Evolutionary conservation across 306 rosid species (phyloP), one percentile per base, ranked within the genome.

Genomic region (Geum urbanum): DNA sequence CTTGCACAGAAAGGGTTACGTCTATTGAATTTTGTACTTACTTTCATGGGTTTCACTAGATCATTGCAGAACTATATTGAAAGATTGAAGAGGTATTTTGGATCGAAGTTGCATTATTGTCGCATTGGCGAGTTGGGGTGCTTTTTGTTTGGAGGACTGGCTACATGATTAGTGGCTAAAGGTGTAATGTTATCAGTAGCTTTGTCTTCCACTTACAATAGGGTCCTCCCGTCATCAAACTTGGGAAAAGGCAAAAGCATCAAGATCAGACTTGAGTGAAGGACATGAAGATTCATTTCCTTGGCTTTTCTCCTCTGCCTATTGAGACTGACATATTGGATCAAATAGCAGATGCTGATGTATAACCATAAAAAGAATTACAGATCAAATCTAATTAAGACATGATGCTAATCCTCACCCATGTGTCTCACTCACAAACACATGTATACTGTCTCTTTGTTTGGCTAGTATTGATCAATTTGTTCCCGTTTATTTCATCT

Each of bases 381-480:
- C 20, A 20, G 22, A 27, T 44, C 19, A 48, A 35, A 48, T 24
- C 47, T 49, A 45, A 16, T 27, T 10, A 9, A 35, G 18, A 20
- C 14, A 58, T 4, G 11, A 63, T 1, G 8, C 58, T 48, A 8
- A 32, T 49, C 32, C 43, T 32, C 35, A 11, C 50, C 57, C 62
- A 54, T 59, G 27, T 16, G 27, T 39, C 37, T 35, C 68, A 35
- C 10, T 4, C 60, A 35, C 19, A 4, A 41, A 20, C 13, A 27
- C 58, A 46, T 53, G 50, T 46, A 66, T 7, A 40, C 18, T 7
- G 61, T 55, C 66, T 52, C n/a, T 54, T 66, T 20, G 59, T 18
- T 47, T 45, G 78, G 60, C 52, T 0, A 3, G 14, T 66, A 46
- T 35, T 6, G 0, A 50, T 51, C 24, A 67, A 37, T 11, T 4